Evolutionary conservation across 208 protist species (phyloP), one percentile per base, ranked within the genome.

Genomic region (Acanthamoeba sp.): DNA sequence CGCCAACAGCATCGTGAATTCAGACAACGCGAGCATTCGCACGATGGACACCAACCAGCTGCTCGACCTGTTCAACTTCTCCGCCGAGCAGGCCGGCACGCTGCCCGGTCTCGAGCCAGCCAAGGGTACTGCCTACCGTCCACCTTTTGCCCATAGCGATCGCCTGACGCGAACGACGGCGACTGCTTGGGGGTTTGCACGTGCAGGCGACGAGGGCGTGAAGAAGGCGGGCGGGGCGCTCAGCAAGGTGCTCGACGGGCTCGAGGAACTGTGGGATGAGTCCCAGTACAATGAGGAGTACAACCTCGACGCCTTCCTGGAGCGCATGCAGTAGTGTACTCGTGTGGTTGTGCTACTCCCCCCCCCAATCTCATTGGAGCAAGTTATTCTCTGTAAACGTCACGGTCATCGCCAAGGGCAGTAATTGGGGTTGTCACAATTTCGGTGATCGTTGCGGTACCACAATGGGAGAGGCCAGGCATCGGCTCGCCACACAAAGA

Each of bases 1-100:
- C n/a, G 97, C 97, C 38, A 96, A 97, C 55, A 90, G 97, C 12
- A 95, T 98, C 36, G 95, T 98, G 50, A 97, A 94, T 36, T n/a
- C 73, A n/a, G 97, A 98, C 12, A 98, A 98, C 82, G 45, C 95
- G 22, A 85, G 52, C 20, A 36, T 98, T 29, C 48, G 91, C 22
- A 91, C 93, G 40, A 98, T 98, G 96, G 93, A 93, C 45, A 97
- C 97, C 4, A 93, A 95, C 48, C 93, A 97, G 73, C 48, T 98
- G 9, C 84, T 98, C 5, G 96, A 97, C 69, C 71, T 98, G 1
- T 96, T 98, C 62, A 40, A 78, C 24, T n/a, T 59, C 80, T 93
- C 62, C 0, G 50, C 88, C 29, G 69, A 80, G 69, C 69, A 80
- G 38, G 69, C 69, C 69, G 36, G 36, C 38, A 34, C 69, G 27